Conservation (phyloP, 805 yeast genomes). For the Ogataea neopini region DNA sequence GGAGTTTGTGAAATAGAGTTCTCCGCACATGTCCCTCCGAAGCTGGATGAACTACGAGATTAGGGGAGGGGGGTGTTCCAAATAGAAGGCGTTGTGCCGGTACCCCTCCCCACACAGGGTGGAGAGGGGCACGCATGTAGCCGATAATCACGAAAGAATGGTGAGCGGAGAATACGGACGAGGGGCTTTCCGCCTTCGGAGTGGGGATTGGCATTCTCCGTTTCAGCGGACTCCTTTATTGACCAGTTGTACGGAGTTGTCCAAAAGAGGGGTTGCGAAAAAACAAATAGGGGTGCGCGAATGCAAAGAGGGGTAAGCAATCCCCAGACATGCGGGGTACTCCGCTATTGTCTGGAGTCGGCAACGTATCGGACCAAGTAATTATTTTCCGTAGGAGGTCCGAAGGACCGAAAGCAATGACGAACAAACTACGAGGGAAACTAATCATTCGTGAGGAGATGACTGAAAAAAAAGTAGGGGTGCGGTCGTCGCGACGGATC, state of each 20-base stretch:
- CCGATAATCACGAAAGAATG: too few relatives aligned
- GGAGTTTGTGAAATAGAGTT: background rate
- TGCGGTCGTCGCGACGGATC: background rate
- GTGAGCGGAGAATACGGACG: background rate
- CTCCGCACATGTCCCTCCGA: background rate
- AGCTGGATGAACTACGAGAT: too few relatives aligned
- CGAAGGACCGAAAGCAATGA: background rate
- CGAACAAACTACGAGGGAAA: background rate
- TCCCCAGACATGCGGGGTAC: constrained; percentile 6
- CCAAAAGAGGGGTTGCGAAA: constrained; percentile 1
- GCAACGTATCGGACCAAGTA: background rate
- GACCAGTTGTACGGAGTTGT: constrained; percentile 1
- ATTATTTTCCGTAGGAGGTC: background rate
- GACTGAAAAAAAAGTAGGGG: background rate
- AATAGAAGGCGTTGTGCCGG: background rate
- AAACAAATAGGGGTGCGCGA: constrained; percentile 2
- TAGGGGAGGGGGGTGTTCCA: background rate
- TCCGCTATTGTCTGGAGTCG: background rate
- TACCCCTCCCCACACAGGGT: background rate
- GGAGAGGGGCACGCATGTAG: background rate
- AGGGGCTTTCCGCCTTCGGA: constrained; percentile 1
- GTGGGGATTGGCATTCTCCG: constrained; percentile 5
- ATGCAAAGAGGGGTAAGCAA: constrained; percentile 1
- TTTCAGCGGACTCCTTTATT: constrained; percentile 5
- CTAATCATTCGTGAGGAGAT: background rate